A percentile compares a stretch with the other conserved stretches of the same genome.
Conservation (phyloP, 345 rosid genomes). For the Eucalyptus erythrocorys region DNA sequence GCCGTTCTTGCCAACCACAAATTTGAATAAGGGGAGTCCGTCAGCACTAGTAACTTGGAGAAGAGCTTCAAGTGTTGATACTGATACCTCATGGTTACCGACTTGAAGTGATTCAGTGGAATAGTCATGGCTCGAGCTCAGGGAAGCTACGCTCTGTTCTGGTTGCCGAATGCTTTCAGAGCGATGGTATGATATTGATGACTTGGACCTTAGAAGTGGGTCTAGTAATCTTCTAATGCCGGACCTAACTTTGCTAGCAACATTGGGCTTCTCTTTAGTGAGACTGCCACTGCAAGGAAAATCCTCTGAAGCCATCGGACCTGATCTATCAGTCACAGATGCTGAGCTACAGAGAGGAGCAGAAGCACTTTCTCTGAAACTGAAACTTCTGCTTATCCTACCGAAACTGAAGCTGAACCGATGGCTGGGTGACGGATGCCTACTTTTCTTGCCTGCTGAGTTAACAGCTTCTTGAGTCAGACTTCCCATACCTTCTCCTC, state of each 20-base stretch:
- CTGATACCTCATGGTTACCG: neutral
- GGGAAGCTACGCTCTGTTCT: neutral
- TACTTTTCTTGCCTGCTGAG: constrained; percentile 22
- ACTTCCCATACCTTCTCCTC: constrained; percentile 14
- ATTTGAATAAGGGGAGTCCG: constrained; percentile 61
- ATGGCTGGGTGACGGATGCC: constrained; percentile 44
- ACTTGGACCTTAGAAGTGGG: constrained; percentile 53
- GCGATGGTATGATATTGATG: constrained; percentile 2
- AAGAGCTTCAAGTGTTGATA: constrained; percentile 35
- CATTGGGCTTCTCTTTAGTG: constrained; percentile 22
- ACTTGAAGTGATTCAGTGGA: constrained; percentile 2
- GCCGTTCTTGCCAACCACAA: constrained; percentile 40
- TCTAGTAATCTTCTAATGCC: constrained; percentile 69
- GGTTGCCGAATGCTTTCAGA: constrained; percentile 24
- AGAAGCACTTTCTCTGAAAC: constrained; percentile 50
- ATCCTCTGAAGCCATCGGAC: constrained; percentile 33
- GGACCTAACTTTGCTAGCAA: constrained; percentile 29
- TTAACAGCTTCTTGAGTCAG: constrained; percentile 30
- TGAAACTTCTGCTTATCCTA: constrained; percentile 64
- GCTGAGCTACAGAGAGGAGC: constrained; percentile 30
- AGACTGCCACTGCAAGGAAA: constrained; percentile 14
- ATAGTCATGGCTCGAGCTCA: neutral
- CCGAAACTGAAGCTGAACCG: constrained; percentile 80
- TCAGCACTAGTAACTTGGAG: constrained; percentile 48
- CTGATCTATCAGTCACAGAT: constrained; percentile 37